Conservation (phyloP, 2,329 filamentous ascomycete species). For the Waltergamsia citrina region DNA sequence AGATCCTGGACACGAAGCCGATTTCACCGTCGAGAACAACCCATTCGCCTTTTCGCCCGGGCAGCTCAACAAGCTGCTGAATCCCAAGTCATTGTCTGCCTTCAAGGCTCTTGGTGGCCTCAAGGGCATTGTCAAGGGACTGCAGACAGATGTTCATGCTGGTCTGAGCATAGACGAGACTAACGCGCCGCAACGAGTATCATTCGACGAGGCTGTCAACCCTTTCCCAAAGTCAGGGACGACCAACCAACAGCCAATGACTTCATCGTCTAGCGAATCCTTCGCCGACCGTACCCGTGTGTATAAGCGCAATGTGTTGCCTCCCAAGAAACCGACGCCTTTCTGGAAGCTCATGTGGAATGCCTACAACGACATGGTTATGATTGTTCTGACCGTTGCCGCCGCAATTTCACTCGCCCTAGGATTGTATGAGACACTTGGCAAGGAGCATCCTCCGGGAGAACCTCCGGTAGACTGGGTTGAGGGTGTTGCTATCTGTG, state of each 20-base stretch:
- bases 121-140: constrained; percentile 62
- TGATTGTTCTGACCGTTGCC: constrained; percentile 56
- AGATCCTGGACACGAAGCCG: constrained; percentile 60
- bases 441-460: constrained; percentile 30
- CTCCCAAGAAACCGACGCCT: constrained; percentile 52
- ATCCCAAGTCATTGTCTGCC: constrained; percentile 73
- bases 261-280: constrained; percentile 1
- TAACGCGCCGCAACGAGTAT: constrained; percentile 23
- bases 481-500: constrained; percentile 57
- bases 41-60: constrained; percentile 79
- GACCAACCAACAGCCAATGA: neutral
- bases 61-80: constrained; percentile 72
- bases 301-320: constrained; percentile 51
- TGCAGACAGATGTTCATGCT: constrained; percentile 58
- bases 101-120: constrained; percentile 71
- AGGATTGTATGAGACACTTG: constrained; percentile 58
- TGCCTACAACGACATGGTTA: constrained; percentile 59
- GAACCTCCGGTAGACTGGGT: constrained; percentile 50
- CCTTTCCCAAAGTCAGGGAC: neutral
- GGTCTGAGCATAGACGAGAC: constrained; percentile 70
- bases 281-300: constrained; percentile 45
- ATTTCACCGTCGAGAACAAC: constrained; percentile 66
- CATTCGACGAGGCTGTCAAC: constrained; percentile 4
- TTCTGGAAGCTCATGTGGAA: constrained; percentile 55
- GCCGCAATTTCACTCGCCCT: constrained; percentile 57